Evolutionary conservation across 2,329 filamentous ascomycete genomes (phyloP), one percentile per base, ranked within the genome.

Genomic region (Ascomycota sp.): DNA sequence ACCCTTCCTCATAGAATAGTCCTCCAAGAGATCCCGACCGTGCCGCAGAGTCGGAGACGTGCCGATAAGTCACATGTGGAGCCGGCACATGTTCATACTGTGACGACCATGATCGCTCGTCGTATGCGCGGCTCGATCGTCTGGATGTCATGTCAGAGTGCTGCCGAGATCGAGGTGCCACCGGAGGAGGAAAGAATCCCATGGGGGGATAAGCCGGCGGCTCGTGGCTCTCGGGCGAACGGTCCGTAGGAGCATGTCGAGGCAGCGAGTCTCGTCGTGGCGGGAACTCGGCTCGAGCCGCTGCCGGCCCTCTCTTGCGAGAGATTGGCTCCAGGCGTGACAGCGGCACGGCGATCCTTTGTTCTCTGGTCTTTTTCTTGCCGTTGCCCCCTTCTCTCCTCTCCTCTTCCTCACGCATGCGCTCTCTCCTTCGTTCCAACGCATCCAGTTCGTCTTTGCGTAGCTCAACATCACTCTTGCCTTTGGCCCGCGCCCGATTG

Each of bases 401-500:
- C 53, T 86, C 79, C 25, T 53, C 48, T 30, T 59, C 54, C 22
- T 58, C 57, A 39, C 64, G 57, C 41, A 71, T 55, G 33, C 74
- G 68, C 47, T 71, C 68, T 36, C 66, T 57, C 42, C 65, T 62
- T 37, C 72, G 68, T 46, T 86, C 76, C 40, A 92, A 61, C 28
- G 82, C 83, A 36, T 75, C 76, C 41, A 93, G 59, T 50, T 94
- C 85, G 31, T 77, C 71, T 43, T 74, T 68, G 40, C 67, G 82
- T 37, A 95, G 64, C 47, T 75, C 77, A 32, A 94, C 80, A 33
- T 91, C 79, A 27, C 65, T 61, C 50, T 75, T 76, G 37, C 83
- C 83, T 43, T 71, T 71, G 37, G 69, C 69, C 47, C 80, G 73
- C 11, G 85, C 82, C 38, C 72, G 68, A 38, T 74, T 69, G 45